Conservation (phyloP, 331 rosid genomes). For the Telfairia occidentalis region DNA sequence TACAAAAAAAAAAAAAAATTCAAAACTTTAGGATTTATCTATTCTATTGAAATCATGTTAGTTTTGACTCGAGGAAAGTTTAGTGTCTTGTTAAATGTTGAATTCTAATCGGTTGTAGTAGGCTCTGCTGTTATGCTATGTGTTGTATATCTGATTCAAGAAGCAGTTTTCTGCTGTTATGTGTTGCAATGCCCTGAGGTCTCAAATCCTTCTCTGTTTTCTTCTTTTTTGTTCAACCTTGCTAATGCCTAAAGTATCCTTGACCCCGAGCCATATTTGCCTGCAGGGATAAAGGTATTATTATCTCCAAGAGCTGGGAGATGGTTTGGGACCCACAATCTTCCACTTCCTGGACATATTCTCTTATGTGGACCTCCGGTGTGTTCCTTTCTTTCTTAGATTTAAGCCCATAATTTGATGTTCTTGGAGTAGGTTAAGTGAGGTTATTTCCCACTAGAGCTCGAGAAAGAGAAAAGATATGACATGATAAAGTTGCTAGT, state of each 20-base stretch:
- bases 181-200: not conserved
- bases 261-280: slow-evolving; percentile 8
- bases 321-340: slow-evolving; percentile 63
- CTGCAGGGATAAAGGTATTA: slow-evolving; percentile 63
- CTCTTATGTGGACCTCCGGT: slow-evolving; percentile 82
- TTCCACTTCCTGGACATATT: slow-evolving; percentile 86
- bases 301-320: slow-evolving; percentile 54
- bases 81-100: no score
- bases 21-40: not conserved
- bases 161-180: not conserved
- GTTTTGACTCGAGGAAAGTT: not conserved
- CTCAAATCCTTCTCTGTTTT: not conserved
- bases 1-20: not conserved
- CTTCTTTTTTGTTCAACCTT: not conserved
- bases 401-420: slow-evolving; percentile 3
- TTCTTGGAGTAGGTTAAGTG: not conserved
- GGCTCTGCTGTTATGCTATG: not conserved
- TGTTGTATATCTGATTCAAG: not conserved
- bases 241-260: not conserved
- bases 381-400: slow-evolving; percentile 26
- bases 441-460: not conserved
- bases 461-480: not conserved
- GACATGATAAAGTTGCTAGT: not conserved
- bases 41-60: not conserved
- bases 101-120: not conserved